Conservation (phyloP, 306 rosid species). For the Lithocarpus polystachyus region DNA sequence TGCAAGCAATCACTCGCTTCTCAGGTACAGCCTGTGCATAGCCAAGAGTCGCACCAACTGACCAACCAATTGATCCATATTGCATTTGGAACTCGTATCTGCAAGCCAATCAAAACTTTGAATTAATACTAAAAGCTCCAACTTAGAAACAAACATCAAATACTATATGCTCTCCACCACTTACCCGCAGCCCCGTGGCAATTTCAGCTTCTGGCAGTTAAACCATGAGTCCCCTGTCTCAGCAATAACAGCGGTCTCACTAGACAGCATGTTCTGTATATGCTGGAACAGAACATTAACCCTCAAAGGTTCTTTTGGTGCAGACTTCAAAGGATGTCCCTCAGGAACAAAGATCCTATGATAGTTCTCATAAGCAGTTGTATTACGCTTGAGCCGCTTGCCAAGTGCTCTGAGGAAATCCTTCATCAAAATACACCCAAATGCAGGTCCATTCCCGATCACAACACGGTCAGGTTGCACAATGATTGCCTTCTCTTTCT, state of each 20-base stretch:
- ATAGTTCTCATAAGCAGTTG: constrained; percentile 49
- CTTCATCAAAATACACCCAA: constrained; percentile 62
- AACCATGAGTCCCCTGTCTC: constrained; percentile 79
- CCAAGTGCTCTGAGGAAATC: constrained; percentile 51
- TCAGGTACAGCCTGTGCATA: constrained; percentile 57
- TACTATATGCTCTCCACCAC: background rate
- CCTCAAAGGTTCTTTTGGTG: constrained; percentile 53
- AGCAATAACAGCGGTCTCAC: constrained; percentile 60
- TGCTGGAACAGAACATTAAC: constrained; percentile 61
- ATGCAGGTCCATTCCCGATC: constrained; percentile 50
- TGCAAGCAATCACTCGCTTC: constrained; percentile 54
- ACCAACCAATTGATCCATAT: constrained; percentile 70
- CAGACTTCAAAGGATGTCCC: constrained; percentile 45
- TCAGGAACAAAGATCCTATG: constrained; percentile 60
- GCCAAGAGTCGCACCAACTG: constrained; percentile 69
- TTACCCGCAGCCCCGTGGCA: constrained; percentile 64
- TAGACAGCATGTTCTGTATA: constrained; percentile 44
- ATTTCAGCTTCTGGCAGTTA: constrained; percentile 61
- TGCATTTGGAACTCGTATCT: constrained; percentile 77
- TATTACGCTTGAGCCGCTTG: constrained; percentile 33
- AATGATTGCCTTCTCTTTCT: constrained; percentile 58
- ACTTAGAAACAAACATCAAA: background rate
- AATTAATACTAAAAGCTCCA: background rate
- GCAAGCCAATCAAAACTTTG: background rate
- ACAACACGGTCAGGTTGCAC: constrained; percentile 56